Conservation (phyloP, 176 grass and related monocot genomes). For the Tillandsia fasciculata region DNA sequence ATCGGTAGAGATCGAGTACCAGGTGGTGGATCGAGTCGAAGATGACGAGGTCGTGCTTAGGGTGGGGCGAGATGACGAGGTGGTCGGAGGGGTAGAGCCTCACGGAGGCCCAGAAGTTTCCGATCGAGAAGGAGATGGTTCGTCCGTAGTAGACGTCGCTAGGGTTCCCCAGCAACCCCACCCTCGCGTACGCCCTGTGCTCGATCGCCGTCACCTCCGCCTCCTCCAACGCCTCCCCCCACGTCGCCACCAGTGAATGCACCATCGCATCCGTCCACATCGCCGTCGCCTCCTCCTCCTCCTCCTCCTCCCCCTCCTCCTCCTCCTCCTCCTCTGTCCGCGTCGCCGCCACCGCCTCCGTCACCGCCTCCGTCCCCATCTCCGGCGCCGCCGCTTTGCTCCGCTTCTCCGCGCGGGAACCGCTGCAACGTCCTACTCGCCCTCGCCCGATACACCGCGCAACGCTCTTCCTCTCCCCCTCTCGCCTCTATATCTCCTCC, state of each 20-base stretch:
- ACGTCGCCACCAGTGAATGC: not conserved
- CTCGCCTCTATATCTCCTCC: not conserved
- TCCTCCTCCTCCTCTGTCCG: not conserved
- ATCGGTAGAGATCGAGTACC: slow-evolving; percentile 1
- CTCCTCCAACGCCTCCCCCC: not conserved
- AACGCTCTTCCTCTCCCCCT: not conserved
- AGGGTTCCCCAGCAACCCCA: slow-evolving; percentile 75
- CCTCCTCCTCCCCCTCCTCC: not conserved
- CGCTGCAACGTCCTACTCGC: not conserved
- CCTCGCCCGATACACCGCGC: not conserved
- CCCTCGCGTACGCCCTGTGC: slow-evolving; percentile 40
- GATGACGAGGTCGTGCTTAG: slow-evolving; percentile 54
- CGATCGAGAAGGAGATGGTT: slow-evolving; percentile 52
- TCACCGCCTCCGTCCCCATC: not conserved
- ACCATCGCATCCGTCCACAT: not conserved
- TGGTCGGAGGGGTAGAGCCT: slow-evolving; percentile 39
- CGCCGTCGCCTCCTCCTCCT: not conserved
- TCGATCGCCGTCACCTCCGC: slow-evolving; percentile 11
- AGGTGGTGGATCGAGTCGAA: slow-evolving; percentile 52
- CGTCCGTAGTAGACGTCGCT: slow-evolving; percentile 71
- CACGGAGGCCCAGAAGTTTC: slow-evolving; percentile 62
- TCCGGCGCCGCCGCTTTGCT: not conserved
- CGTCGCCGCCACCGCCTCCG: not conserved
- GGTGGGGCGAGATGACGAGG: slow-evolving; percentile 61
- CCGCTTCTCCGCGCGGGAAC: not conserved